A percentile compares a stretch with the other conserved stretches of the same genome.
Evolutionary conservation across 495 filamentous ascomycete genomes (phyloP).

Genomic region (Aspergillus incahuasiensis): DNA sequence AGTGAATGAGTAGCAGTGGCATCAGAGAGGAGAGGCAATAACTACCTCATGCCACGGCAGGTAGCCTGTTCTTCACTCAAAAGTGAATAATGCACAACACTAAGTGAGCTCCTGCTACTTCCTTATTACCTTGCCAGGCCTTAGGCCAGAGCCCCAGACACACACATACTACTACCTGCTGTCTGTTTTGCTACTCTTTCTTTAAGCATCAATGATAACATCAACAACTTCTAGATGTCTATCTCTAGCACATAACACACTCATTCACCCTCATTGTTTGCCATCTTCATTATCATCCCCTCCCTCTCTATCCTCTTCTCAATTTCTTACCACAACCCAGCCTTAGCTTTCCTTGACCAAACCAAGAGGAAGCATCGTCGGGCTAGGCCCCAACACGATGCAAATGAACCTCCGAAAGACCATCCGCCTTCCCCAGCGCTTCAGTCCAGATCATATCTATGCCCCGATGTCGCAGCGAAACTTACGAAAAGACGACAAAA

Average conservation of each 20-base stretch:
- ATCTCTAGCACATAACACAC: neutral
- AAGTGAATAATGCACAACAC: neutral
- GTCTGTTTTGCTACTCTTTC: neutral
- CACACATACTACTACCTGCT: neutral
- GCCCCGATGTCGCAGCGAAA: neutral
- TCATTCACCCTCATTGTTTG: neutral
- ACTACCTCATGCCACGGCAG: no score
- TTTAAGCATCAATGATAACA: neutral
- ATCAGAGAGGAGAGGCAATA: no score
- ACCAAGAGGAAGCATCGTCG: no score
- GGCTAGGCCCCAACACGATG: neutral
- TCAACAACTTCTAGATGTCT: neutral
- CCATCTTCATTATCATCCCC: neutral
- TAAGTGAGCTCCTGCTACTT: neutral
- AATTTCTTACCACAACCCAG: neutral
- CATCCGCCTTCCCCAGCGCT: constrained; percentile 19
- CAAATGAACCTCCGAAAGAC: constrained; percentile 21
- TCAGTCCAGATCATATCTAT: constrained; percentile 14
- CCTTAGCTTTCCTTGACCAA: no score
- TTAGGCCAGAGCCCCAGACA: neutral
- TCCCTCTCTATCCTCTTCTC: neutral
- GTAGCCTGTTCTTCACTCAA: no score
- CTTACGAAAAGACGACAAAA: neutral
- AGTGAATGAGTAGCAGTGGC: no score
- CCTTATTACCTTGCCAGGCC: neutral